Percentiles rank a stretch among this genome's conserved stretches.
phyloP scores from a whole-genome alignment of 106 monocot species.

The Vanilla planifolia region DNA sequence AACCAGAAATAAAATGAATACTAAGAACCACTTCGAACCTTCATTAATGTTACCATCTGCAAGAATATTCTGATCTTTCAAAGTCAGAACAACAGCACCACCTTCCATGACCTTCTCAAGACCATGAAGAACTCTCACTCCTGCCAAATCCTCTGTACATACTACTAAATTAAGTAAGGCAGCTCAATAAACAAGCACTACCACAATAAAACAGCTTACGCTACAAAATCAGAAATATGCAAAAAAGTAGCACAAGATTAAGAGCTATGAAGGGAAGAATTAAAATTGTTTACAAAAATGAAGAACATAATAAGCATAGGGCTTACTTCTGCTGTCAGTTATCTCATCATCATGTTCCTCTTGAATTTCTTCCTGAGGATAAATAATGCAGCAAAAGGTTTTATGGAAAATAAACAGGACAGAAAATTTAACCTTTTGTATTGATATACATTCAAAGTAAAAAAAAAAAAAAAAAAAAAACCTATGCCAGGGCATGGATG shows the following conservation, averaged over 20 bases:
- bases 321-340: constrained; percentile 27
- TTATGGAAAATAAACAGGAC: no score
- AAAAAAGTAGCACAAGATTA: not conserved
- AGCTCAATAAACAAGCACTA: not conserved
- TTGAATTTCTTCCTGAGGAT: constrained; percentile 61
- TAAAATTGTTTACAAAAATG: not conserved
- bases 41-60: constrained; percentile 86
- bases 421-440: no score
- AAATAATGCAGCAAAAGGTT: constrained; percentile 1
- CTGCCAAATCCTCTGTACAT: constrained; percentile 72
- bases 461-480: not conserved
- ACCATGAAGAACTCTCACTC: constrained; percentile 91
- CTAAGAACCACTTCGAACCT: constrained; percentile 33
- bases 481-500: no score
- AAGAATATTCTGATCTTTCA: constrained; percentile 92
- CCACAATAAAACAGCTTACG: not conserved
- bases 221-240: not conserved
- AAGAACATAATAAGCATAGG: constrained; percentile 1
- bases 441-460: constrained; percentile 1
- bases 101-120: constrained; percentile 97
- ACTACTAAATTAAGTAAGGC: not conserved
- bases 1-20: not conserved
- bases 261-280: not conserved
- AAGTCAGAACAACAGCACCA: constrained; percentile 90
- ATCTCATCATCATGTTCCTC: constrained; percentile 61